Evolutionary conservation across 805 yeast genomes (phyloP).

Genomic region (Sugiyamaella valdiviana): DNA sequence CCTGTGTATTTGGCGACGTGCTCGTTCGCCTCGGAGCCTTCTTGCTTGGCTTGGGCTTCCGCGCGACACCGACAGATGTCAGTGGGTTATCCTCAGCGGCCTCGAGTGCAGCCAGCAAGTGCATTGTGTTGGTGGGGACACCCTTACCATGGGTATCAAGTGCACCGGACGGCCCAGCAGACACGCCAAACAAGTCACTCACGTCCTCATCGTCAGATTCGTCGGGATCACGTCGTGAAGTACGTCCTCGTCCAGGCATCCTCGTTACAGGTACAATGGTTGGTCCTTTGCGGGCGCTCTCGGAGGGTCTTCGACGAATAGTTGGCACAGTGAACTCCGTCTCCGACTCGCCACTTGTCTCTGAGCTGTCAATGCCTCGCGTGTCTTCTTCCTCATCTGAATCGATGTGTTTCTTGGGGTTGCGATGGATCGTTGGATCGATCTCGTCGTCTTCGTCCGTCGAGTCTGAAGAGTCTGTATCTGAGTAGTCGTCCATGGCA

Average conservation of each 20-base stretch:
- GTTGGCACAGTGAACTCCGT: neutral
- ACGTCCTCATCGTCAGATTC: conserved; percentile 13
- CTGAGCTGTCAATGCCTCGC: conserved; percentile 3
- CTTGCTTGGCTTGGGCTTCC: conserved; percentile 1
- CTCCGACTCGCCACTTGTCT: neutral
- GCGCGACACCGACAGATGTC: neutral
- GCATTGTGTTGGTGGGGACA: conserved; percentile 6
- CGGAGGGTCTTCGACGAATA: neutral
- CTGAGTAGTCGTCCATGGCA: conserved; percentile 2
- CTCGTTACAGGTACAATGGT: conserved; percentile 44
- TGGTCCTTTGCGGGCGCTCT: conserved; percentile 8
- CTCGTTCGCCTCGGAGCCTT: neutral
- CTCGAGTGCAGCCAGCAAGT: conserved; percentile 7
- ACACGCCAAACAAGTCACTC: conserved; percentile 8
- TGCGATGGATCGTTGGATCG: conserved; percentile 20
- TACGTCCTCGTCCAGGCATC: conserved; percentile 31
- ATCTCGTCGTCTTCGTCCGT: conserved; percentile 32
- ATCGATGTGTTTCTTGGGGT: conserved; percentile 3
- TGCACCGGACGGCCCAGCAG: conserved; percentile 2
- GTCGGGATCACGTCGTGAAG: conserved; percentile 9
- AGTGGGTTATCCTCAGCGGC: conserved; percentile 8
- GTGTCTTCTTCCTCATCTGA: neutral
- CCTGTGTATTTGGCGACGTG: neutral
- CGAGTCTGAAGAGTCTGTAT: conserved; percentile 5
- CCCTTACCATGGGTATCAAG: conserved; percentile 5